Evolutionary conservation across 2,329 filamentous ascomycete genomes (phyloP).

Genomic region (Fusarium nodosum): DNA sequence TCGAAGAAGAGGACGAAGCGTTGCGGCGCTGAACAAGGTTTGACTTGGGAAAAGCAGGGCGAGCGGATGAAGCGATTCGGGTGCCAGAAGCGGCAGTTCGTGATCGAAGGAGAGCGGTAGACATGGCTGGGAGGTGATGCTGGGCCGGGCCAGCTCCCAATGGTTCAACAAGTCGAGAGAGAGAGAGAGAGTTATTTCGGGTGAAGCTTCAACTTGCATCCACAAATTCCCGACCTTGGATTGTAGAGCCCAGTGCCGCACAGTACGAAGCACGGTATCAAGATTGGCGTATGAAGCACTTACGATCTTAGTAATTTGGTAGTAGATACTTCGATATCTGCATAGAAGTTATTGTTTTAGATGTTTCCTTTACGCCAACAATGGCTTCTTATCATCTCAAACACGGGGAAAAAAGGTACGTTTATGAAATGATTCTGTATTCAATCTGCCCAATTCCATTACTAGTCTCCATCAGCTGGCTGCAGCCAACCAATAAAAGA

Average conservation of each 20-base stretch:
- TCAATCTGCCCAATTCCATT: no score
- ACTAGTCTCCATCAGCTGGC: no score
- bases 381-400: rapidly evolving
- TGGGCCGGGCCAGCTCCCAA: slow-evolving; percentile 51
- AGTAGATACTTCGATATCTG: no score
- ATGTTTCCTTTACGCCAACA: background rate
- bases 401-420: background rate
- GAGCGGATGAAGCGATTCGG: slow-evolving; percentile 40
- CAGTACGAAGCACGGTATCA: slow-evolving; percentile 39
- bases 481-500: background rate
- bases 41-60: slow-evolving; percentile 37
- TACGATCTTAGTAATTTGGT: no score
- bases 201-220: slow-evolving; percentile 46
- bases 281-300: no score
- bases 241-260: slow-evolving; percentile 43
- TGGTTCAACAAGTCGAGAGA: slow-evolving; percentile 46
- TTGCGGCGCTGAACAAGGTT: slow-evolving; percentile 49
- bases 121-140: slow-evolving; percentile 48
- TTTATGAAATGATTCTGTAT: background rate
- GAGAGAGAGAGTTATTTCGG: slow-evolving; percentile 44
- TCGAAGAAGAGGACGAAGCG: slow-evolving; percentile 55
- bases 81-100: slow-evolving; percentile 40
- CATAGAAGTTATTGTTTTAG: background rate
- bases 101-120: slow-evolving; percentile 46
- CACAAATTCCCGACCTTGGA: slow-evolving; percentile 46